Base-by-base conservation (phyloP, 1,284 basidiomycete genomes). In the Malassezia pachydermatis region DNA sequence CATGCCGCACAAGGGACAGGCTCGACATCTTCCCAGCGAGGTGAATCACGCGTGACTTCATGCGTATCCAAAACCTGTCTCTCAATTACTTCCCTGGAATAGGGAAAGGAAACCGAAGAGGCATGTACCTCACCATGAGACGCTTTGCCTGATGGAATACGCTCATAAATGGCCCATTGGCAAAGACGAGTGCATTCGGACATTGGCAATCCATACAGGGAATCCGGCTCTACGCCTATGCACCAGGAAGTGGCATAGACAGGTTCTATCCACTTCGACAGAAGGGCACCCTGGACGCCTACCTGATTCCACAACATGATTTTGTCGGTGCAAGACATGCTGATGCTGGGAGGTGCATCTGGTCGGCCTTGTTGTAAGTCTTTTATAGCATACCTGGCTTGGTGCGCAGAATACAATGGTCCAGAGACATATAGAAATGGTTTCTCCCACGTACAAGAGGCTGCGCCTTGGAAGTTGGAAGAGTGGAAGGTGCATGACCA, bases 361-460 rank as follows among this genome's bases (percentile, higher is more conserved):
- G 47, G 28, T 16, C 60, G 39, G 8, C 58, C 57, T 19, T 28
- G 41, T 19, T 17, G 22, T 25, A 28, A 4, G 6, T 19, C 19
- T n/a, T n/a, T 10, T 27, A 17, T 8, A 7, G 25, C 45, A n/a
- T 2, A 41, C 24, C 33, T 19, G 54, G 41, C 22, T 44, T 47
- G 11, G 48, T 43, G 23, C 43, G 29, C 19, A 44, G 24, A 4
- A 47, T 13, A 19, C 27, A 20, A 10, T 14, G 20, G 14, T 5
- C 32, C 11, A 23, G 33, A 16, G 30, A 35, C 23, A 33, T 32
- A 34, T 29, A 38, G 8, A 16, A n/a, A n/a, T 17, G 24, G 19
- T 23, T 30, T 42, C 51, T 35, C 22, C 14, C 52, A 42, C 17
- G 54, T 6, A 75, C 68, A 1, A 76, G 62, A 3, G 2, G 75